phyloP scores from a whole-genome alignment of 768 basidiomycete genomes.

The Lactifluus echinatus region DNA sequence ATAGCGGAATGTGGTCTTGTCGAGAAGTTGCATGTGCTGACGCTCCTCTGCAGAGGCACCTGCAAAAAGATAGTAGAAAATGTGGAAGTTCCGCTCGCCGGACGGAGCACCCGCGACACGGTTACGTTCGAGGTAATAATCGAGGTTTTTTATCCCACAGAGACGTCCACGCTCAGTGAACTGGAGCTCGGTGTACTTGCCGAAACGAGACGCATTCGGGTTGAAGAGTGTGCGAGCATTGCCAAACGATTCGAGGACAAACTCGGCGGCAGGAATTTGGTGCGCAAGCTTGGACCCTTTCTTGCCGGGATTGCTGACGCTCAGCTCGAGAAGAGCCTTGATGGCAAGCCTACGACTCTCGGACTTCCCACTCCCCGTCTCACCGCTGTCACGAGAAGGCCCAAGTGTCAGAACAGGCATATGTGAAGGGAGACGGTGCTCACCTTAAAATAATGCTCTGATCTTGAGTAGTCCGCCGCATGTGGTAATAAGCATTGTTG shows the following conservation, averaged over 20 bases:
- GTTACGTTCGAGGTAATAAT: constrained; percentile 91
- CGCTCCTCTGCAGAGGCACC: constrained; percentile 86
- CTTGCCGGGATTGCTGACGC: constrained; percentile 82
- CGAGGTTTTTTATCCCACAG: constrained; percentile 86
- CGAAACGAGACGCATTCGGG: constrained; percentile 92
- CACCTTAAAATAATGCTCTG: constrained; percentile 84
- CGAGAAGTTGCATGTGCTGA: constrained; percentile 74
- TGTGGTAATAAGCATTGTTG: constrained; percentile 91
- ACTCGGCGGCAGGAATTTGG: constrained; percentile 89
- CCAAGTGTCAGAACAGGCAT: not conserved
- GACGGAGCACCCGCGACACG: constrained; percentile 82
- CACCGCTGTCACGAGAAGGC: constrained; percentile 47
- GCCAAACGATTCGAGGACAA: constrained; percentile 92
- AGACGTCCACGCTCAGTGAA: constrained; percentile 89
- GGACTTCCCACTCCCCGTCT: constrained; percentile 90
- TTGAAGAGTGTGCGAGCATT: constrained; percentile 89
- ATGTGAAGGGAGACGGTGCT: constrained; percentile 23
- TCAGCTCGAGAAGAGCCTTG: constrained; percentile 86
- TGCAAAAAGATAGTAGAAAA: constrained; percentile 93
- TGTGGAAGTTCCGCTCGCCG: constrained; percentile 95
- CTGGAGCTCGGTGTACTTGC: constrained; percentile 96
- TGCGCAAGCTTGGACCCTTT: constrained; percentile 82
- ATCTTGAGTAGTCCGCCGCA: constrained; percentile 89
- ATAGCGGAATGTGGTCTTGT: constrained; percentile 79
- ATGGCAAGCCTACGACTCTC: constrained; percentile 86